phyloP scores from a whole-genome alignment of 2,329 filamentous ascomycete genomes.

The Fusarium abutilonis region DNA sequence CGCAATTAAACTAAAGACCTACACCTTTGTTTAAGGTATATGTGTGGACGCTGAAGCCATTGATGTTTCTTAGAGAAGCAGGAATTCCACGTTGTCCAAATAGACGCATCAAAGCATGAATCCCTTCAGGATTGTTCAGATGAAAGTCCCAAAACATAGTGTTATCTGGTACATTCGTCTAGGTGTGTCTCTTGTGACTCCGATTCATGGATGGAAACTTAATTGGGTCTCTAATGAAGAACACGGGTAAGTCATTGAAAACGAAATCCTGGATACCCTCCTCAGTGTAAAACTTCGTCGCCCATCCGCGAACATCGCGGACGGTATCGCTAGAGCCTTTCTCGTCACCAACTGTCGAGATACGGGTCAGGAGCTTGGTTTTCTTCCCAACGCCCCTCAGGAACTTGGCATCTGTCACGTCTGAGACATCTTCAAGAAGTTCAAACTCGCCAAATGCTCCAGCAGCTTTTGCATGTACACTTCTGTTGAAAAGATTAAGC shows the following conservation, averaged over 20 bases:
- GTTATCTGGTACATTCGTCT: constrained; percentile 54
- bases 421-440: constrained; percentile 18
- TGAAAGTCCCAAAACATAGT: constrained; percentile 54
- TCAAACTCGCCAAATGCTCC: constrained; percentile 26
- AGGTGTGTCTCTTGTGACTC: constrained; percentile 56
- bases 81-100: constrained; percentile 62
- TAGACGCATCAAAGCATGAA: constrained; percentile 62
- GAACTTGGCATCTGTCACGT: constrained; percentile 24
- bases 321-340: constrained; percentile 72
- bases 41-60: constrained; percentile 60
- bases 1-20: accelerated
- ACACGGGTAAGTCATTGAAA: constrained; percentile 59
- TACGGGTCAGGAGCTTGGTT: constrained; percentile 1
- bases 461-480: constrained; percentile 25
- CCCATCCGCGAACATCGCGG: constrained; percentile 74
- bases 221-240: constrained; percentile 59
- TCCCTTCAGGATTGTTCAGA: constrained; percentile 50
- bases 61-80: constrained; percentile 56
- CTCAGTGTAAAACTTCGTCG: constrained; percentile 43
- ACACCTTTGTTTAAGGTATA: constrained; percentile 54
- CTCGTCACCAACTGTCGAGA: constrained; percentile 64
- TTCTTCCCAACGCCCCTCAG: constrained; percentile 16
- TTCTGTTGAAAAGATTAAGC: constrained; percentile 39
- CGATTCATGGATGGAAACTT: constrained; percentile 59
- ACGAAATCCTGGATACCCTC: constrained; percentile 47